Base-by-base conservation (phyloP, 331 rosid species). In the Quercus lobata region DNA sequence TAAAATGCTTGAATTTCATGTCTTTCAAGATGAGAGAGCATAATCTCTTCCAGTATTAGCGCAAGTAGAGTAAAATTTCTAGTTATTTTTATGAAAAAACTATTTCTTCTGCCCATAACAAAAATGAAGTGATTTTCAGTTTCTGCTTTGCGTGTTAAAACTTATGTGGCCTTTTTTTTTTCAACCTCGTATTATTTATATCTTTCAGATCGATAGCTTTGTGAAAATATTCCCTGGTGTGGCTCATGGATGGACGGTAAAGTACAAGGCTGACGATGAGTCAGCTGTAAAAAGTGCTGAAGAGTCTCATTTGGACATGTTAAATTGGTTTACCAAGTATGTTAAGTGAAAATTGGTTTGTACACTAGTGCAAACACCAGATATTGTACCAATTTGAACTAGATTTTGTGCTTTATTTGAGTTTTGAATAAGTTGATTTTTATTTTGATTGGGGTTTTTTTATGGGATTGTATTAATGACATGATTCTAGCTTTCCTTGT, bases 301-400 rank as follows among this genome's bases (percentile, higher is more conserved):
- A 76, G 90, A 87, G 77, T 82, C 88, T 5, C 90, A 87, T 79
- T 53, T 76, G 44, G 82, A 87, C 83, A 76, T 81, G 88, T 70
- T 84, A 73, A 84, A 79, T 57, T 87, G 90, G 86, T 79, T 87
- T 61, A 49, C 80, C 69, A 81, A 84, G 65, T 77, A 84, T 77
- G 79, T 84, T 58, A 79, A 79, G 82, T 81, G 82, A 81, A 81
- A 35, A 15, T 7, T 0, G 8, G 15, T 19, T 34, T 66, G 25
- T 6, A 32, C 6, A 9, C 46, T 0, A 12, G 46, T 41, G 46
- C 46, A 41, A 41, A 41, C 2, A 41, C 12, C 46, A 41, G 12
- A 8, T 41, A 41, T 41, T 41, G 46, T 41, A 2, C 12, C 12
- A 0, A 41, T 41, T 41, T 41, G 46, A 41, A 41, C 46, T 41